Evolutionary conservation across 768 basidiomycete genomes (phyloP).

Genomic region (Ephemerocybe angulata): DNA sequence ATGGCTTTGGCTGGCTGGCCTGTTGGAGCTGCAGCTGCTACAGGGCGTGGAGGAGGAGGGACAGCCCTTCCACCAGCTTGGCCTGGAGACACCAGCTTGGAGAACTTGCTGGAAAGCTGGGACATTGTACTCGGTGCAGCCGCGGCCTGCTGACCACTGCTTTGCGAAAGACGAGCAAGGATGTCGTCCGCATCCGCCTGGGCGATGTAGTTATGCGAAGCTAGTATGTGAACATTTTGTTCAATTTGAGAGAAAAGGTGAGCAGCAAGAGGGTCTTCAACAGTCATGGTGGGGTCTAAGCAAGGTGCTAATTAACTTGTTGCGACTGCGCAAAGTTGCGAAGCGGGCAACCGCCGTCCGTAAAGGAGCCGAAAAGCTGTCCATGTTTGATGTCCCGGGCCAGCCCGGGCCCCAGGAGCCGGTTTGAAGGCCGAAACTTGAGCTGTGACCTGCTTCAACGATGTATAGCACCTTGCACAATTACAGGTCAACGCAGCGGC

Average conservation of each 20-base stretch:
- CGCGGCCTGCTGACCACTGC: slow-evolving; percentile 6
- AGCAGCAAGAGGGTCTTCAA: slow-evolving; percentile 47
- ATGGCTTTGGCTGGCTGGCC: slow-evolving; percentile 51
- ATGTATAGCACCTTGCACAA: not conserved
- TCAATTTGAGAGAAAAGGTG: slow-evolving; percentile 59
- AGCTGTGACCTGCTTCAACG: not conserved
- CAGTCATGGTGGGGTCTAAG: slow-evolving; percentile 23
- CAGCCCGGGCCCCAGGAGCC: too few relatives aligned
- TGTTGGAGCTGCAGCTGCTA: slow-evolving; percentile 18
- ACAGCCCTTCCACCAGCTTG: not conserved
- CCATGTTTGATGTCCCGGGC: too few relatives aligned
- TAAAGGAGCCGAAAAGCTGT: not conserved
- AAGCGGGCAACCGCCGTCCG: not conserved
- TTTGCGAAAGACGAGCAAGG: slow-evolving; percentile 44
- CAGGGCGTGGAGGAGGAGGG: slow-evolving; percentile 13
- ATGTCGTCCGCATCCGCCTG: slow-evolving; percentile 46
- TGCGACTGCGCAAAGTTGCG: too few relatives aligned
- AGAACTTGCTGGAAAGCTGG: slow-evolving; percentile 17
- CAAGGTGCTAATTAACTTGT: not conserved
- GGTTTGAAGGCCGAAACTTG: not conserved
- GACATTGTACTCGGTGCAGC: slow-evolving; percentile 13
- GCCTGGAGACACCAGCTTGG: slow-evolving; percentile 14
- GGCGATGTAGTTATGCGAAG: slow-evolving; percentile 51
- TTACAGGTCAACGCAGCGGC: not conserved
- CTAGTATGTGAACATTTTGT: slow-evolving; percentile 54